phyloP scores from a whole-genome alignment of 2,329 filamentous ascomycete species.

The Colletotrichum kahawae region DNA sequence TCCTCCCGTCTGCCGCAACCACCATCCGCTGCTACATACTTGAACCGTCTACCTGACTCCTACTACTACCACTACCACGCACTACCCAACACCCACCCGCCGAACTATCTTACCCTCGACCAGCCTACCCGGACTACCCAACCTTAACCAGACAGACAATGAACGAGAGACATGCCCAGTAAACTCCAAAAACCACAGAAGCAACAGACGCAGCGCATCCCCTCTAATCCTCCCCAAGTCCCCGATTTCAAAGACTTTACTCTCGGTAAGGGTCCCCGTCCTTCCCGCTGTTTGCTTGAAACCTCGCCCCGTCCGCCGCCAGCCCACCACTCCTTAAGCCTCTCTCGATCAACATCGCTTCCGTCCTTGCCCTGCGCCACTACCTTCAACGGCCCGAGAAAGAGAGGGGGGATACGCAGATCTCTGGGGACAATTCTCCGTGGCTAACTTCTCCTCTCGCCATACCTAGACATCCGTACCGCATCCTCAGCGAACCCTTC shows the following conservation, averaged over 20 bases:
- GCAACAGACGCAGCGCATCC: slow-evolving; percentile 31
- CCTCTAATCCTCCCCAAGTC: slow-evolving; percentile 1
- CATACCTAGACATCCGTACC: neutral
- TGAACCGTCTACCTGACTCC: neutral
- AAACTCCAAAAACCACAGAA: slow-evolving; percentile 29
- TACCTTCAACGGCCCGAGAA: neutral
- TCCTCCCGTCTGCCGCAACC: neutral
- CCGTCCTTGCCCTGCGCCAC: neutral
- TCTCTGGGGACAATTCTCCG: neutral
- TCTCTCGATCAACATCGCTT: neutral
- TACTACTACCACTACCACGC: neutral
- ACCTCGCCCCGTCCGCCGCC: neutral
- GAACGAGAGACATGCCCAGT: slow-evolving; percentile 34
- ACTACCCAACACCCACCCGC: neutral
- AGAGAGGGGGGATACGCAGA: neutral
- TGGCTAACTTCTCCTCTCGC: neutral
- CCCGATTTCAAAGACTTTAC: slow-evolving; percentile 34
- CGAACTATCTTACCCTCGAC: neutral
- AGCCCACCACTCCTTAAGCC: neutral
- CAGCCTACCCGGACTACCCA: neutral
- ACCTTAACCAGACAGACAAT: neutral
- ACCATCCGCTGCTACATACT: neutral
- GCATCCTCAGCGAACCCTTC: neutral
- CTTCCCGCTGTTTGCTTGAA: slow-evolving; percentile 5
- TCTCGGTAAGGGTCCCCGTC: slow-evolving; percentile 22